Conservation (phyloP, 2,329 filamentous ascomycete genomes). For the Phialocephala sp. region DNA sequence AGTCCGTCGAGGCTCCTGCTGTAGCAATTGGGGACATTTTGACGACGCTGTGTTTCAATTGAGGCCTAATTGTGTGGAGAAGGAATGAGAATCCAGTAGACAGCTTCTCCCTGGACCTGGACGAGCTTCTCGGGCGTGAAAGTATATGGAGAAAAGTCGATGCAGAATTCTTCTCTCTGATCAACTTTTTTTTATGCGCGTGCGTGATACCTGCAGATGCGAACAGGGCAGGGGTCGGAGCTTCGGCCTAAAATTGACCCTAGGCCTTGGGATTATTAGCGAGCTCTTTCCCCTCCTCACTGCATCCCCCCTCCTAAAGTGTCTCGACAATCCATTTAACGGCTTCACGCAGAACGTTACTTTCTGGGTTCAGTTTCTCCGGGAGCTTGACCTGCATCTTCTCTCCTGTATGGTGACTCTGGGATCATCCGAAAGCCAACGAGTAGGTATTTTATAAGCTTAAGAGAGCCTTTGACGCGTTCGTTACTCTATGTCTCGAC, state of each 20-base stretch:
- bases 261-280: neutral
- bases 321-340: no score
- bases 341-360: no score
- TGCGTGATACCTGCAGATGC: constrained; percentile 6
- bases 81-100: neutral
- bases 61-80: neutral
- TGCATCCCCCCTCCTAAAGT: neutral
- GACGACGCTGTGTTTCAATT: neutral
- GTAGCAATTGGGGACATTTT: constrained; percentile 42
- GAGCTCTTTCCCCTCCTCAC: neutral
- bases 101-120: neutral
- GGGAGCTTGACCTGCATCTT: no score
- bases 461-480: no score
- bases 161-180: constrained; percentile 7
- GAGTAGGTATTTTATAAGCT: no score
- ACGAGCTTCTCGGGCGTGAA: neutral
- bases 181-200: constrained; percentile 1
- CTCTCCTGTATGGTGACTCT: no score
- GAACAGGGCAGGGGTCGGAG: neutral
- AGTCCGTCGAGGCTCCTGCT: constrained; percentile 52
- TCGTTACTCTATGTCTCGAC: no score
- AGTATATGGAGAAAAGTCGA: neutral
- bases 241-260: neutral
- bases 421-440: no score
- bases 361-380: no score